Percentiles rank a stretch among this genome's conserved stretches.
Conservation (phyloP, 495 filamentous ascomycete species). For the Penicillium ochrochloron region DNA sequence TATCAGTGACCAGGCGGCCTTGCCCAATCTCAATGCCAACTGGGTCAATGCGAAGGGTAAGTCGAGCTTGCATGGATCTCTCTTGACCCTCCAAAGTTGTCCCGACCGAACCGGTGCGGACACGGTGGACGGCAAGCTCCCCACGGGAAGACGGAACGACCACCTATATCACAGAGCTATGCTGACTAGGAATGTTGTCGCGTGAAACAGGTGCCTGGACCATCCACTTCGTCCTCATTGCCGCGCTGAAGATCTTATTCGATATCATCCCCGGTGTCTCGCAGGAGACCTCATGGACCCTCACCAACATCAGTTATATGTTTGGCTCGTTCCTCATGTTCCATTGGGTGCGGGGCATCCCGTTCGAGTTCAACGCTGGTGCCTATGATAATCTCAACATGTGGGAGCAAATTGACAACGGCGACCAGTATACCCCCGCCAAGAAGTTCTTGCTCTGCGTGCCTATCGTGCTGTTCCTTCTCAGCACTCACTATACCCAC, state of each 20-base stretch:
- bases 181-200: constrained; percentile 22
- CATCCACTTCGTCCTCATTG: constrained; percentile 92
- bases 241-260: constrained; percentile 89
- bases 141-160: background rate
- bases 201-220: constrained; percentile 81
- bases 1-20: constrained; percentile 89
- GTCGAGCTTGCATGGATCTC: constrained; percentile 26
- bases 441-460: constrained; percentile 98
- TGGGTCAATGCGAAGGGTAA: constrained; percentile 99
- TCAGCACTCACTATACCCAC: constrained; percentile 98
- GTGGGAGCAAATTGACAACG: constrained; percentile 99
- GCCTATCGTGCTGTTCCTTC: constrained; percentile 88
- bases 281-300: constrained; percentile 96
- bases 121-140: constrained; percentile 19
- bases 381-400: constrained; percentile 99
- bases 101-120: constrained; percentile 17
- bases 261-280: constrained; percentile 93
- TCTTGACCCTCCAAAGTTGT: background rate
- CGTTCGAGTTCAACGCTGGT: constrained; percentile 98
- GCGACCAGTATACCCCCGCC: constrained; percentile 95
- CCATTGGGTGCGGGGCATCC: constrained; percentile 95
- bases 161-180: constrained; percentile 3
- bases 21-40: constrained; percentile 95
- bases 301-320: constrained; percentile 99
- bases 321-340: constrained; percentile 99